Conservation (phyloP, 2,329 filamentous ascomycete genomes). For the Colletotrichum agaves region DNA sequence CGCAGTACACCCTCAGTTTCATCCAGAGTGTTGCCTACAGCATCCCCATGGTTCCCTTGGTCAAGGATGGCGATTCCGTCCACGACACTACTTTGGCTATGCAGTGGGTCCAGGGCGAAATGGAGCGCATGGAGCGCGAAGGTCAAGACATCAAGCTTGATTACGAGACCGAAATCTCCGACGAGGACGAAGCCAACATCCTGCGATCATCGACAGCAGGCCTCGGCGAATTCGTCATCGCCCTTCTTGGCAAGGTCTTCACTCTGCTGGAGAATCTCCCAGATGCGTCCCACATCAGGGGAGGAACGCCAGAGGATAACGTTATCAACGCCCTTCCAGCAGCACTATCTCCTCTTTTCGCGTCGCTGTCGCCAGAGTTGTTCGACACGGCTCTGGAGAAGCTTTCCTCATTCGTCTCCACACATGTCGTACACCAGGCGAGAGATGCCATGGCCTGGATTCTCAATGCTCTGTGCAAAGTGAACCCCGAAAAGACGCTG, state of each 20-base stretch:
- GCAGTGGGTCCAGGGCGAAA: slow-evolving; percentile 93
- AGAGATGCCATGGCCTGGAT: slow-evolving; percentile 99
- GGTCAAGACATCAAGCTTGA: slow-evolving; percentile 87
- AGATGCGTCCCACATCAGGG: slow-evolving; percentile 86
- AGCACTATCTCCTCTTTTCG: slow-evolving; percentile 89
- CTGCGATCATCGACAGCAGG: slow-evolving; percentile 93
- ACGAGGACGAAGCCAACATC: slow-evolving; percentile 88
- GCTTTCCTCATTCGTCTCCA: slow-evolving; percentile 88
- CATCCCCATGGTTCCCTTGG: slow-evolving; percentile 89
- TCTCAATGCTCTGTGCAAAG: slow-evolving; percentile 94
- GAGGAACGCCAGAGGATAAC: slow-evolving; percentile 93
- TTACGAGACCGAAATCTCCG: slow-evolving; percentile 82
- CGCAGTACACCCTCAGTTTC: slow-evolving; percentile 91
- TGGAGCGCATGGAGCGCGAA: slow-evolving; percentile 89
- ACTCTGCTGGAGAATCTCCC: slow-evolving; percentile 95
- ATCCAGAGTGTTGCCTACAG: slow-evolving; percentile 97
- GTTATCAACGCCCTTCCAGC: slow-evolving; percentile 96
- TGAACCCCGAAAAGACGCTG: slow-evolving; percentile 91
- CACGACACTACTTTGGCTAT: slow-evolving; percentile 83
- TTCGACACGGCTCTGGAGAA: slow-evolving; percentile 94
- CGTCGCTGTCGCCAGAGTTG: slow-evolving; percentile 89
- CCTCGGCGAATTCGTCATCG: slow-evolving; percentile 90
- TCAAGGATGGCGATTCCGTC: slow-evolving; percentile 72
- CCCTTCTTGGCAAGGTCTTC: slow-evolving; percentile 93
- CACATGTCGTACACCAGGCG: slow-evolving; percentile 96